Base-by-base conservation (phyloP, 2,329 filamentous ascomycete genomes). In the Cyphellophora attinorum region DNA sequence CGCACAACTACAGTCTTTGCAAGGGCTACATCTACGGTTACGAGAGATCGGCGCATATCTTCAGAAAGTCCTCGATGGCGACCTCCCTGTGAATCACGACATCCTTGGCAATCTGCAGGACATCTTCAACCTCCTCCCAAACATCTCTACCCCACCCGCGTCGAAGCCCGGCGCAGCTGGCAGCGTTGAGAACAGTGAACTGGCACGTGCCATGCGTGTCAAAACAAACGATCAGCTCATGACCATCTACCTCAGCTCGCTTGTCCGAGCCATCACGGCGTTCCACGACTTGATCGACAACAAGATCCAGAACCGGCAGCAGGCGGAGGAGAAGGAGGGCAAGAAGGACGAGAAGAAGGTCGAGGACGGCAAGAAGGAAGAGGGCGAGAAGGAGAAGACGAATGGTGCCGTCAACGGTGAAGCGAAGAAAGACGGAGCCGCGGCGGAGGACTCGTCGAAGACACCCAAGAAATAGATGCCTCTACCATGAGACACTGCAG, bases 221-320 rank as follows among this genome's bases (percentile, higher is more conserved):
- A 98, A 98, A 76, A 96, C 89, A 39, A 98, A 98, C 56, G 91
- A 98, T 60, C 91, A 98, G 67, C 75, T 98, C 46, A 95, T 98
- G 84, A 79, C 88, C 34, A 96, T 98, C 59, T 98, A 98, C 62
- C 72, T 98, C 35, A 93, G 85, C 65, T 93, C 85, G 66, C 67
- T 96, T 67, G 96, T 98, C 62, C 76, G 91, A 42, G 91, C 91
- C 38, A 98, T 98, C 55, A 96, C 91, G 10, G 91, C 91, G 5
- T 98, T 96, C 79, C 91, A 98, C 60, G 91, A 98, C 58, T 67
- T 98, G 49, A 98, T 98, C 48, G 91, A 98, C 69, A 98, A 98
- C 70, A 98, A 98, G 74, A 95, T 96, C 49, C 89, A 96, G 68
- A 98, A 98, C 65, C 76, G 89, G 59, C 88, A 96, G 64, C 85